These are phyloP conservation scores for Backusella circina DNA, from an alignment of 192 early-diverging fungal genomes.

Conservation along the genomic window DNA sequence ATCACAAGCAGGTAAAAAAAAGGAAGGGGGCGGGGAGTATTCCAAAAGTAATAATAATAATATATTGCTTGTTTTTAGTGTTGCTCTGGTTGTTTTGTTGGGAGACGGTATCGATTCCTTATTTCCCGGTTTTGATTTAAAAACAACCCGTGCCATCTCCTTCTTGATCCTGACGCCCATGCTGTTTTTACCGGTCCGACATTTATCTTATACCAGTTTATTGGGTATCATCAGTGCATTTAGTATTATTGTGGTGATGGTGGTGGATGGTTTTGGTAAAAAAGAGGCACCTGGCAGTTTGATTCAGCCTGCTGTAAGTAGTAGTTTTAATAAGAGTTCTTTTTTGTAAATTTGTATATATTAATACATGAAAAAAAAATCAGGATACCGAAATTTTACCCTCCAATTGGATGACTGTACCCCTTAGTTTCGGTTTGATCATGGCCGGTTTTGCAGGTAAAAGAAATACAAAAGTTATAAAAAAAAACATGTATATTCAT, in stretches of 20 bases:
- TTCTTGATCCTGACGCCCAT: conserved; percentile 49
- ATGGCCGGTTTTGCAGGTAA: conserved; percentile 55
- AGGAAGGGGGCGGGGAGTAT: not conserved
- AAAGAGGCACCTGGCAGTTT: conserved; percentile 53
- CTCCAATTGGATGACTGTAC: conserved; percentile 35
- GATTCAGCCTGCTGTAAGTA: conserved; percentile 43
- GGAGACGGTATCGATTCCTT: conserved; percentile 36
- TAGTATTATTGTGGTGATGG: conserved; percentile 54
- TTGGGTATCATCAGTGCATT: conserved; percentile 56
- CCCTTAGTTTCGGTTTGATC: conserved; percentile 55
- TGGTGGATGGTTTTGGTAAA: conserved; percentile 56
- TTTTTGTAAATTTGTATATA: not conserved
- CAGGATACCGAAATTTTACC: conserved; percentile 54
- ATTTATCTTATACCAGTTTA: conserved; percentile 52
- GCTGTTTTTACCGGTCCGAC: conserved; percentile 45
- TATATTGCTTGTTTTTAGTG: conserved; percentile 15
- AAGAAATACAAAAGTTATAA: not conserved
- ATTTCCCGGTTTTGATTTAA: conserved; percentile 24
- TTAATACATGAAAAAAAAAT: not conserved
- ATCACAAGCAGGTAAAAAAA: conserved; percentile 32
- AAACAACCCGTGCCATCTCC: conserved; percentile 42
- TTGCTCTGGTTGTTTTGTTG: conserved; percentile 37
- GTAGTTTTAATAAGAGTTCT: no score
- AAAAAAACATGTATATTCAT: not conserved
- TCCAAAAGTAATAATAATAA: not conserved